phyloP scores from a whole-genome alignment of 148 eudicot genomes.

The Vaccinium macrocarpon region DNA sequence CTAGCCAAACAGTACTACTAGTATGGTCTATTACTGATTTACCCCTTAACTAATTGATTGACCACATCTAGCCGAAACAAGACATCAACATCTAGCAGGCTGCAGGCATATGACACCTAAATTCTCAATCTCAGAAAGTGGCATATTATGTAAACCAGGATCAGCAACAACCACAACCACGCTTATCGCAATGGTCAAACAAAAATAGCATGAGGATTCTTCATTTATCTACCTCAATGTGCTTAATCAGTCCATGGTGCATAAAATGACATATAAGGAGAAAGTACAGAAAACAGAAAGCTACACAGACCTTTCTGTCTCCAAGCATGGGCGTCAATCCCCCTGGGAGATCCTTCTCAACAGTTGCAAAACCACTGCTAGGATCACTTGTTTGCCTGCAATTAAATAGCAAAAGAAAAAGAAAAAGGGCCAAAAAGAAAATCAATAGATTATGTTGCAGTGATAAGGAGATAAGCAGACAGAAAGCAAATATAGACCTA shows the following conservation, averaged over 20 bases:
- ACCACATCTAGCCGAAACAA: background rate
- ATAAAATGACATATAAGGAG: background rate
- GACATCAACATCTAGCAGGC: background rate
- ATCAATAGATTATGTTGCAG: background rate
- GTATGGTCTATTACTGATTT: background rate
- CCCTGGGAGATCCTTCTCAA: slow-evolving; percentile 85
- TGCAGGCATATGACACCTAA: background rate
- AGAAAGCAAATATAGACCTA: background rate
- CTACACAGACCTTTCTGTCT: slow-evolving; percentile 67
- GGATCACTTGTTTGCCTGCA: slow-evolving; percentile 95
- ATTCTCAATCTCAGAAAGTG: background rate
- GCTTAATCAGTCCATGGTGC: background rate
- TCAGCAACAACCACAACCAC: background rate
- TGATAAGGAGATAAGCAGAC: background rate
- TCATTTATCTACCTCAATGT: background rate
- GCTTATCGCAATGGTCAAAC: background rate
- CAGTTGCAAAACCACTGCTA: slow-evolving; percentile 90
- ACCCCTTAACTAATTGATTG: background rate
- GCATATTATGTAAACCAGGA: background rate
- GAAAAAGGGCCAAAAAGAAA: background rate
- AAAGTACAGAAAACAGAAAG: background rate
- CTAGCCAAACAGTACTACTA: background rate
- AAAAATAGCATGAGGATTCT: background rate
- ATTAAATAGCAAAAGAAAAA: background rate
- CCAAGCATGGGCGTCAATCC: slow-evolving; percentile 99